A percentile compares a stretch with the other conserved stretches of the same genome.
Conservation (phyloP, 495 filamentous ascomycete genomes). For the Xylaria nigripes region DNA sequence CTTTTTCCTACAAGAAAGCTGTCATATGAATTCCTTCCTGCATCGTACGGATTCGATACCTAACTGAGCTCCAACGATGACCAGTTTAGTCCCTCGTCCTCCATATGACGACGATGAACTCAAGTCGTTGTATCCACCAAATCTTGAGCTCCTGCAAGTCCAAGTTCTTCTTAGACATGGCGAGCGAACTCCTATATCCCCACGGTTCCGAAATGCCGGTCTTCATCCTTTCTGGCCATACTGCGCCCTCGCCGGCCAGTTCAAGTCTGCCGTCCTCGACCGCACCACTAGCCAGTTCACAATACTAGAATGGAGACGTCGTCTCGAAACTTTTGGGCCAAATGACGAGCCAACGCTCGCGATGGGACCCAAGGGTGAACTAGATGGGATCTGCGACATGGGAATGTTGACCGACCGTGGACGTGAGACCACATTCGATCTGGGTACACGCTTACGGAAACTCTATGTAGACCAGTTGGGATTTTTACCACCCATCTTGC, state of each 20-base stretch:
- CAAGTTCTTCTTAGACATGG: slow-evolving; percentile 90
- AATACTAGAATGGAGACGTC: slow-evolving; percentile 65
- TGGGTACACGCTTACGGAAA: slow-evolving; percentile 68
- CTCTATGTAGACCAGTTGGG: slow-evolving; percentile 84
- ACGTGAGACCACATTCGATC: slow-evolving; percentile 69
- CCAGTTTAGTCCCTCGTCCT: slow-evolving; percentile 60
- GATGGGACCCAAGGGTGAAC: slow-evolving; percentile 54
- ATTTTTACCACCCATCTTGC: slow-evolving; percentile 67
- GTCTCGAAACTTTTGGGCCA: slow-evolving; percentile 69
- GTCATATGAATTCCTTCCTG: neutral
- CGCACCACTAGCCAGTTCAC: slow-evolving; percentile 43
- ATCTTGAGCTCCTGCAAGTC: slow-evolving; percentile 75
- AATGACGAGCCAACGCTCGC: slow-evolving; percentile 64
- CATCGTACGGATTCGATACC: neutral
- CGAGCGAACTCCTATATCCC: slow-evolving; percentile 77
- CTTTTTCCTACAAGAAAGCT: neutral
- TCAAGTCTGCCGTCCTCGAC: slow-evolving; percentile 62
- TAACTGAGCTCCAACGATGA: slow-evolving; percentile 48
- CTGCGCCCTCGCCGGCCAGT: slow-evolving; percentile 64
- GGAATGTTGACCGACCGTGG: slow-evolving; percentile 87
- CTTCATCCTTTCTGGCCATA: slow-evolving; percentile 85
- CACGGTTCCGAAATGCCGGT: slow-evolving; percentile 86
- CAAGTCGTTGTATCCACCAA: slow-evolving; percentile 65
- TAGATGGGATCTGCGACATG: slow-evolving; percentile 73
- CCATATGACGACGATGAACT: slow-evolving; percentile 82